Conservation (phyloP, 2,329 filamentous ascomycete species). For the Fusarium decemcellulare region DNA sequence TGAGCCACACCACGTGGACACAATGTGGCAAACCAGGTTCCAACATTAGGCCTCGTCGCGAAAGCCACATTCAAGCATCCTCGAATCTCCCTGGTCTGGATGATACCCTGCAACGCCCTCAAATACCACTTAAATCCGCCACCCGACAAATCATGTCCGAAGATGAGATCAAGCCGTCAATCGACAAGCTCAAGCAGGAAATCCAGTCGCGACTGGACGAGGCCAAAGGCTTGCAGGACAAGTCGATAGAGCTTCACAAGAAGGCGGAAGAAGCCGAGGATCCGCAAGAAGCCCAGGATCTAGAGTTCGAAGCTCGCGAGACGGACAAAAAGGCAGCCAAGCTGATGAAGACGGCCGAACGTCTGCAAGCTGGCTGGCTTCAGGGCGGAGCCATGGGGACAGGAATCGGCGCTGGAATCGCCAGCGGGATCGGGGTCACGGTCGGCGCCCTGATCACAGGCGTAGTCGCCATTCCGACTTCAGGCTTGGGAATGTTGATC, state of each 20-base stretch:
- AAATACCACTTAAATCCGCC: too few relatives aligned
- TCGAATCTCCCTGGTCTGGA: too few relatives aligned
- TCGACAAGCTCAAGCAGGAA: constrained; percentile 32
- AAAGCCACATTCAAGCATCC: too few relatives aligned
- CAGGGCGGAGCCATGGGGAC: constrained; percentile 42
- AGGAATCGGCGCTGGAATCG: constrained; percentile 40
- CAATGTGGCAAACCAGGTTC: too few relatives aligned
- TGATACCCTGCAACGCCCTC: too few relatives aligned
- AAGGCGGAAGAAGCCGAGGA: constrained; percentile 31
- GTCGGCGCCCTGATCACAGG: constrained; percentile 38
- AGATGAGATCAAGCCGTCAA: constrained; percentile 4
- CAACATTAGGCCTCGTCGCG: too few relatives aligned
- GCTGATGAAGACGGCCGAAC: constrained; percentile 40
- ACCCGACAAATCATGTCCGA: neutral
- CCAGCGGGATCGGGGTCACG: constrained; percentile 34
- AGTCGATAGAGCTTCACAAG: constrained; percentile 35
- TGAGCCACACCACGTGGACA: too few relatives aligned
- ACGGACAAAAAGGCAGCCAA: constrained; percentile 41
- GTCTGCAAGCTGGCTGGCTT: constrained; percentile 38
- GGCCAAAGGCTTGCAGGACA: constrained; percentile 28
- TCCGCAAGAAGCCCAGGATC: constrained; percentile 24
- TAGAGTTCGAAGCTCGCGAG: constrained; percentile 29
- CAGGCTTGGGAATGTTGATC: constrained; percentile 36
- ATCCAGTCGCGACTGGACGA: constrained; percentile 35
- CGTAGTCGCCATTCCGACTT: constrained; percentile 38